A percentile compares a stretch with the other conserved stretches of the same genome.
Conservation (phyloP, 306 rosid genomes). For the Prunus davidiana region DNA sequence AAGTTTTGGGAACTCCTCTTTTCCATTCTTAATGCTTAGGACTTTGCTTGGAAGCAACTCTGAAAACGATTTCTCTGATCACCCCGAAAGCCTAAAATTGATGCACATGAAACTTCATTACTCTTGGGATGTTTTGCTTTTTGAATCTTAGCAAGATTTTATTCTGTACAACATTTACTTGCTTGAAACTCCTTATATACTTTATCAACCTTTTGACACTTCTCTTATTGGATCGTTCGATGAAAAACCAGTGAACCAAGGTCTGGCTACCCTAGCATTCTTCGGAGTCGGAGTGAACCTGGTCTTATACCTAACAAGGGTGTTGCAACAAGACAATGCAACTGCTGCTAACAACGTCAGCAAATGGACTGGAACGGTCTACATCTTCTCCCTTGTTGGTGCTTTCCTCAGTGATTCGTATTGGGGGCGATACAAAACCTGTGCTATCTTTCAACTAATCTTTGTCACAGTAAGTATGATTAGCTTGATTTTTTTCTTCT, state of each 20-base stretch:
- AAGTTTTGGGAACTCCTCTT: neutral
- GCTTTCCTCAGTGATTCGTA: conserved; percentile 95
- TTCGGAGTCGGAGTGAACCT: conserved; percentile 92
- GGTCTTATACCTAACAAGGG: conserved; percentile 86
- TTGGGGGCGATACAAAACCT: conserved; percentile 92
- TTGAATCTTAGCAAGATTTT: neutral
- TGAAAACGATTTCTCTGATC: neutral
- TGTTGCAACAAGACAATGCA: conserved; percentile 75
- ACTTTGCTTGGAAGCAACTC: neutral
- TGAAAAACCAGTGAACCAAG: conserved; percentile 81
- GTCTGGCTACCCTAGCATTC: conserved; percentile 85
- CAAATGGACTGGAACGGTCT: conserved; percentile 97
- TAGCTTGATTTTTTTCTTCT: neutral
- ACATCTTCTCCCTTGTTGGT: conserved; percentile 94
- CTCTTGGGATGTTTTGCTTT: neutral
- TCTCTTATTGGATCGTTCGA: conserved; percentile 7
- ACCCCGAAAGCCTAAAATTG: neutral
- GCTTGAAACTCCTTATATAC: neutral
- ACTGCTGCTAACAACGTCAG: conserved; percentile 88
- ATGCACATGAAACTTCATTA: neutral
- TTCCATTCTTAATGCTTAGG: neutral
- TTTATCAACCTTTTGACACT: conserved; percentile 23
- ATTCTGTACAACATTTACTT: no score
- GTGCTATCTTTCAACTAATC: conserved; percentile 80
- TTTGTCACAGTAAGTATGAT: conserved; percentile 69